Conservation (phyloP, 208 protist species). For the Crithidia expoeki region DNA sequence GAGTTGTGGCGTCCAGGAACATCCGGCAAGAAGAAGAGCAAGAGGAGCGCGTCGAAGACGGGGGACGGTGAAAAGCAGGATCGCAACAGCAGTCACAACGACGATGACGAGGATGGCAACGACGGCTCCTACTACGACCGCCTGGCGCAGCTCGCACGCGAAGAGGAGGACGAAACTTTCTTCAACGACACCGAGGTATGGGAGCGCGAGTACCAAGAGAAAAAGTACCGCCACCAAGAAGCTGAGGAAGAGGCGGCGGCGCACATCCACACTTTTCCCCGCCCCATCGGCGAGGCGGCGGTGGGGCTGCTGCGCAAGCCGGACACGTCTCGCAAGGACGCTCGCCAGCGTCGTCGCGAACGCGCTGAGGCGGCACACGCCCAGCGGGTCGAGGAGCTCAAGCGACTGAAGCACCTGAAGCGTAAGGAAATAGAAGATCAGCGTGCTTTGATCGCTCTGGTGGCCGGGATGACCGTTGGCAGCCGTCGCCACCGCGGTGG, state of each 20-base stretch:
- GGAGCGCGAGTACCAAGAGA: slow-evolving; percentile 87
- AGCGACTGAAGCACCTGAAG: slow-evolving; percentile 90
- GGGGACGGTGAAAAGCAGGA: slow-evolving; percentile 10
- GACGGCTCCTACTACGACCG: slow-evolving; percentile 44
- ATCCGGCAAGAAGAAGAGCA: slow-evolving; percentile 9
- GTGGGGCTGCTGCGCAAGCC: slow-evolving; percentile 75
- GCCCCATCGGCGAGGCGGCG: slow-evolving; percentile 71
- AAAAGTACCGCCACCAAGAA: slow-evolving; percentile 88
- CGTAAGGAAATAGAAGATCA: slow-evolving; percentile 88
- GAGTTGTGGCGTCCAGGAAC: slow-evolving; percentile 65
- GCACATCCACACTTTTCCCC: slow-evolving; percentile 78
- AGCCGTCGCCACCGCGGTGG: background rate
- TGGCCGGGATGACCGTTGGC: slow-evolving; percentile 56
- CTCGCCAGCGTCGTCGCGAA: slow-evolving; percentile 74
- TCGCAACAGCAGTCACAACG: slow-evolving; percentile 24
- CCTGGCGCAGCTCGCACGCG: slow-evolving; percentile 69
- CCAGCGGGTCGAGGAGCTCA: slow-evolving; percentile 85
- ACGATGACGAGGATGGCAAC: slow-evolving; percentile 38
- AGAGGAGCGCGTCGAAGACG: background rate
- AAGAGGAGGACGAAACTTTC: slow-evolving; percentile 85
- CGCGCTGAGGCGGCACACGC: slow-evolving; percentile 65
- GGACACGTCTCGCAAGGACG: slow-evolving; percentile 78
- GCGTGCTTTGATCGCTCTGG: slow-evolving; percentile 78
- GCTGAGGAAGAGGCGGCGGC: slow-evolving; percentile 45
- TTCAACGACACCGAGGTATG: slow-evolving; percentile 83